Percentiles rank a stretch among this genome's conserved stretches.
phyloP scores from a whole-genome alignment of 768 basidiomycete genomes.

The Suillus decipiens region DNA sequence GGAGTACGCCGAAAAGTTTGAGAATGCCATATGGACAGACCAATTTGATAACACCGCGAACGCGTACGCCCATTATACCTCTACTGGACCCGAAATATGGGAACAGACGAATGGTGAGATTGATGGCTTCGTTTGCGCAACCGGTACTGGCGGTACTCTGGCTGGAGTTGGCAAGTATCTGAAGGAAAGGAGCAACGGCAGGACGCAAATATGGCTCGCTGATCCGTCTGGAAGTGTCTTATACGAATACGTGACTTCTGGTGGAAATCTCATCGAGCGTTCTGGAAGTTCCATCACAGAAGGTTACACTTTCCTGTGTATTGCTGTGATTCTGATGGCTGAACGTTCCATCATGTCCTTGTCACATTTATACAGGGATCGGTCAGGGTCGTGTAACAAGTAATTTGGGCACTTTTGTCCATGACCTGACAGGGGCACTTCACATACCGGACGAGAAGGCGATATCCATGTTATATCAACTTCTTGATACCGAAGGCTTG shows the following conservation, averaged over 20 bases:
- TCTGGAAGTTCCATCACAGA: conserved; percentile 89
- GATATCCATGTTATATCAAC: conserved; percentile 89
- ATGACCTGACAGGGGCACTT: conserved; percentile 78
- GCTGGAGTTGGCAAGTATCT: conserved; percentile 85
- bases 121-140: conserved; percentile 92
- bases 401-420: conserved; percentile 83
- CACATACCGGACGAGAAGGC: conserved; percentile 86
- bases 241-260: conserved; percentile 77
- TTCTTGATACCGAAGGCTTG: conserved; percentile 88
- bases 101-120: conserved; percentile 76
- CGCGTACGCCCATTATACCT: conserved; percentile 80
- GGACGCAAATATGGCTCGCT: conserved; percentile 88
- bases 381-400: conserved; percentile 95
- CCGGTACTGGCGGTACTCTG: conserved; percentile 96
- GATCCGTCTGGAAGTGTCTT: conserved; percentile 96
- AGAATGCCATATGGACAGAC: conserved; percentile 94
- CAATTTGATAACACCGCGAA: conserved; percentile 98
- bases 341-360: not conserved
- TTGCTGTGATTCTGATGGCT: conserved; percentile 3
- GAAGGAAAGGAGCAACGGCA: conserved; percentile 77
- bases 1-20: conserved; percentile 70
- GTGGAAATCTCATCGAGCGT: conserved; percentile 74
- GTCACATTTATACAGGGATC: conserved; percentile 61
- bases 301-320: conserved; percentile 45
- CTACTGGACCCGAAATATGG: conserved; percentile 98